Percentiles rank a stretch among this genome's conserved stretches.
Conservation (phyloP, 352 stramenopile genomes). For the Phytophthora tentaculata region DNA sequence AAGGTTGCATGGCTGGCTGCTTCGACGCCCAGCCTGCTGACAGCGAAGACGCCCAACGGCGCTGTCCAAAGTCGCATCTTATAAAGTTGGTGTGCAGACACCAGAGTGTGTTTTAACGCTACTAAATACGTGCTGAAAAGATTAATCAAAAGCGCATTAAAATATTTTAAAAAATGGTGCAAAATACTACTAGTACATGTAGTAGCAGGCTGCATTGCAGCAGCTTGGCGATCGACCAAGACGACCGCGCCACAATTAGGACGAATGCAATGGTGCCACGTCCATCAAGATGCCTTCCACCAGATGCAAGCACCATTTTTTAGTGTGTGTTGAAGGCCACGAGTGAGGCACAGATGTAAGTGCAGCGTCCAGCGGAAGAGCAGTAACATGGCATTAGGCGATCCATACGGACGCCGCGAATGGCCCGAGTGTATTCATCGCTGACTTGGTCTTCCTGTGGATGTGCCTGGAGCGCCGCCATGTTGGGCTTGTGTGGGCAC, state of each 20-base stretch:
- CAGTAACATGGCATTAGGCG: slow-evolving; percentile 18
- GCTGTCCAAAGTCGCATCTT: slow-evolving; percentile 24
- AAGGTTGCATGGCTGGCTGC: slow-evolving; percentile 24
- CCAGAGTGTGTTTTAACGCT: no score
- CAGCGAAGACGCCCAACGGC: not conserved
- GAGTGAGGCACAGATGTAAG: slow-evolving; percentile 18
- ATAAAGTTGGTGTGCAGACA: no score
- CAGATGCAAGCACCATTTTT: slow-evolving; percentile 14
- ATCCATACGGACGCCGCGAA: slow-evolving; percentile 7
- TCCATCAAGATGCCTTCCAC: not conserved
- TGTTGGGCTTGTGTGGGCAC: slow-evolving; percentile 4
- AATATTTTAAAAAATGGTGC: no score
- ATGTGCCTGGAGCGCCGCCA: slow-evolving; percentile 1
- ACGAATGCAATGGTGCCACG: not conserved
- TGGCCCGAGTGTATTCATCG: not conserved
- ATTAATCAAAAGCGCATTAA: no score
- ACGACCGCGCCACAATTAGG: no score
- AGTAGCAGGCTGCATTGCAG: no score
- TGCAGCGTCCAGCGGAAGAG: not conserved
- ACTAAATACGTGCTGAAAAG: no score
- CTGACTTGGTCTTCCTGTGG: not conserved
- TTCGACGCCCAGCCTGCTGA: slow-evolving; percentile 1
- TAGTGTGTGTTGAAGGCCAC: slow-evolving; percentile 12
- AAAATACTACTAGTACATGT: no score
- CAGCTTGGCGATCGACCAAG: no score